Evolutionary conservation across 768 basidiomycete genomes (phyloP), one percentile per base, ranked within the genome.

Genomic region (Suillus fuscotomentosus): DNA sequence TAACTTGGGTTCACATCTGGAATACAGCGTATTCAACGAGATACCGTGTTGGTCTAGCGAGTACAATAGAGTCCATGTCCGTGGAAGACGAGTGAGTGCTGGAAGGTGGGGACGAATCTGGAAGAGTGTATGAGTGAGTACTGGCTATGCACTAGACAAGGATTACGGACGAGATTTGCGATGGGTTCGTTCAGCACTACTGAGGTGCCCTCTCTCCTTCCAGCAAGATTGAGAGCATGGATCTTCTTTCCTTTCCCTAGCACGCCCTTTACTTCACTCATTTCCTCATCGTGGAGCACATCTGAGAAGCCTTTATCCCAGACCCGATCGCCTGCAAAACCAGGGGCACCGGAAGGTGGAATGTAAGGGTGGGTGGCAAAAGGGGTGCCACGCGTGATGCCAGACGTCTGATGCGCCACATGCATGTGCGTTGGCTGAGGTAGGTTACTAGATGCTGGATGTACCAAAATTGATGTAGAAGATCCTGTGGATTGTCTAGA

Each of bases 1-100:
- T 22, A 72, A 41, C 27, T 77, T 75, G 5, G 74, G 69, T 60
- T 85, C 86, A 61, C 88, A 91, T 1, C 83, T 83, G 3, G 82
- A 70, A 74, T 97, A 98, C 6, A 98, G 83, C 1, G 97, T 97
- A 53, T 90, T 88, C 15, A 98, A 81, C 14, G 94, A 96, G 53
- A 96, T 95, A 0, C 97, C 97, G 69, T 99, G 92, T 70, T 97
- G 95, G 71, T 99, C 97, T 20, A 97, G 82, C 17, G 94, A 95
- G 78, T 96, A 95, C 6, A 95, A 77, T 0, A 96, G 83, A 0
- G 84, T 83, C 95, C 95, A 97, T 36, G 81, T 78, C 8, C 82
- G 80, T 0, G 89, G 83, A 20, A 96, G 84, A 5, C 90, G 88
- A 2, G 85, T 80, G 7, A 95, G 83, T 0, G 92, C 87, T 0